phyloP scores from a whole-genome alignment of 163 green algal genomes.

The Chlamydomonas reinhardtii region DNA sequence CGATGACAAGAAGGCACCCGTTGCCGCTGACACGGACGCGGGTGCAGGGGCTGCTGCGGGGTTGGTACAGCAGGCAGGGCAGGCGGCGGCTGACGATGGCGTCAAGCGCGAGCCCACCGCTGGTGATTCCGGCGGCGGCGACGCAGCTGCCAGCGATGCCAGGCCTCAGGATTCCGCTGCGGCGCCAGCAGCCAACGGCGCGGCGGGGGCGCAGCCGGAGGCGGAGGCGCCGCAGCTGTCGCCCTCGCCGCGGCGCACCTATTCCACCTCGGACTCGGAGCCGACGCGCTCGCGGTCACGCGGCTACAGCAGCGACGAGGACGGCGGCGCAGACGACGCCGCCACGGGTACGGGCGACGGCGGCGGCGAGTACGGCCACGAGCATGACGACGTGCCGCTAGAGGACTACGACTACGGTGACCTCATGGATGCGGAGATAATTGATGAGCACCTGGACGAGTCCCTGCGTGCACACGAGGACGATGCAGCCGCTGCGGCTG shows the following conservation, averaged over 20 bases:
- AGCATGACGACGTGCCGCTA: constrained; percentile 11
- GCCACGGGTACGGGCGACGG: not conserved
- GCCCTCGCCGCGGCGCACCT: constrained; percentile 20
- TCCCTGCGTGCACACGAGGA: constrained; percentile 11
- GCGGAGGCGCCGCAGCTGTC: not conserved
- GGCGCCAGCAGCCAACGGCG: not conserved
- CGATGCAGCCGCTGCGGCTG: not conserved
- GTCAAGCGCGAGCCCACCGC: not conserved
- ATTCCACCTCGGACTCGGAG: constrained; percentile 35
- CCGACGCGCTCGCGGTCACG: constrained; percentile 39
- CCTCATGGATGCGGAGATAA: constrained; percentile 18
- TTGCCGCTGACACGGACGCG: not conserved
- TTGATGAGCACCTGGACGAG: constrained; percentile 39
- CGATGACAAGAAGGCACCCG: not conserved
- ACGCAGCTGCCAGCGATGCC: not conserved
- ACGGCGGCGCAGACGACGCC: not conserved
- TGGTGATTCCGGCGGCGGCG: too few species aligned
- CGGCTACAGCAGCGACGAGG: constrained; percentile 41
- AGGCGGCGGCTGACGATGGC: not conserved
- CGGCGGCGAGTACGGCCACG: constrained; percentile 19
- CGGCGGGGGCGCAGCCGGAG: not conserved
- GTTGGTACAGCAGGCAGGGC: not conserved
- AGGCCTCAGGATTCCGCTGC: not conserved
- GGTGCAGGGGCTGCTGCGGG: too few species aligned
- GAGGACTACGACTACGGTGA: constrained; percentile 30